Evolutionary conservation across 495 filamentous ascomycete species (phyloP).

Genomic region (Neurospora tetraspora): DNA sequence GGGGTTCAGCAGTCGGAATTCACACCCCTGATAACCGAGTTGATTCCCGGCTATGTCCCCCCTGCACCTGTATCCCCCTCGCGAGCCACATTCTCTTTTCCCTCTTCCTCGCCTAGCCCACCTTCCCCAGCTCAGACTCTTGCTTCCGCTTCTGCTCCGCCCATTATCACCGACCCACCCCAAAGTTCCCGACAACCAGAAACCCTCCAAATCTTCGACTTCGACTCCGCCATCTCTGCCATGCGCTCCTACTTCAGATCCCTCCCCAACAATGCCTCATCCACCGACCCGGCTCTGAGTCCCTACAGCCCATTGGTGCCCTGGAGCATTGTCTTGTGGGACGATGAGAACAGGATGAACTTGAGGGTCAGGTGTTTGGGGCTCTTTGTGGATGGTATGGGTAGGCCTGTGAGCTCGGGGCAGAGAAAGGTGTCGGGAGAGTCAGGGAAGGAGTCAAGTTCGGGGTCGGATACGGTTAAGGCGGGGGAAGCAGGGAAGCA

Average conservation of each 20-base stretch:
- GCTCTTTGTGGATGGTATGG: neutral
- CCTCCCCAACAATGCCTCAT: neutral
- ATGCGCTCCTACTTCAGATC: neutral
- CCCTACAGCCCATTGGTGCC: neutral
- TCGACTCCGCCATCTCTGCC: neutral
- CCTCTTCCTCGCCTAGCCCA: neutral
- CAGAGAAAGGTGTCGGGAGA: neutral
- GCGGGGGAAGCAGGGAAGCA: neutral
- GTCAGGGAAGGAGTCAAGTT: neutral
- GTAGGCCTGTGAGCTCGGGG: neutral
- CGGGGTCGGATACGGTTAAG: neutral
- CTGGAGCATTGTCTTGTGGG: neutral
- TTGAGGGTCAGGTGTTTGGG: neutral
- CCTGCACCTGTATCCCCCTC: neutral
- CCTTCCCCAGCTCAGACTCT: neutral
- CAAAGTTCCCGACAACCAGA: neutral
- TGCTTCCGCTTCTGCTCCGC: neutral
- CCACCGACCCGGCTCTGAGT: neutral
- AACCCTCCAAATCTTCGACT: neutral
- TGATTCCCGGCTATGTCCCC: neutral
- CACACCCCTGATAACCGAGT: neutral
- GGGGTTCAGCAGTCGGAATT: neutral
- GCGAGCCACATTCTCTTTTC: neutral
- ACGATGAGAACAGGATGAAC: neutral
- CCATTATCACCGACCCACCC: neutral